A percentile compares a stretch with the other conserved stretches of the same genome.
Conservation (phyloP, 176 grass and related monocot genomes). For the Phoenix roebelenii region DNA sequence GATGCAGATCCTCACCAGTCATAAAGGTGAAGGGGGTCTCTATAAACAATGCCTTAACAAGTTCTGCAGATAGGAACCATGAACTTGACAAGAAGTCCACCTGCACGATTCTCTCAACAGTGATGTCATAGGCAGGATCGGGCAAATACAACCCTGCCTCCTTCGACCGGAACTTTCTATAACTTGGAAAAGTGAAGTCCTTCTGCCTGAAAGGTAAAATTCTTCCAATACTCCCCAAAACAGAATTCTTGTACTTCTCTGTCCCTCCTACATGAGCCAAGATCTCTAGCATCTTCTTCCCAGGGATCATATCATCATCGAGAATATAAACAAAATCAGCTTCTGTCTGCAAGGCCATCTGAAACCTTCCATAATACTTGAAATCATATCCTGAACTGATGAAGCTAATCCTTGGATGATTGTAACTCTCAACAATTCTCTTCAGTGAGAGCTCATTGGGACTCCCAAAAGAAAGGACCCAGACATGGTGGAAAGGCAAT, state of each 20-base stretch:
- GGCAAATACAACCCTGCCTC: conserved; percentile 86
- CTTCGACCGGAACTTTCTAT: conserved; percentile 77
- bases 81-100: conserved; percentile 93
- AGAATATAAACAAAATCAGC: conserved; percentile 83
- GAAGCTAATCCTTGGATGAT: conserved; percentile 83
- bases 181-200: conserved; percentile 90
- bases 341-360: conserved; percentile 88
- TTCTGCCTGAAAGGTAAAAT: conserved; percentile 85
- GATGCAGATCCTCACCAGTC: conserved; percentile 95
- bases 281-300: conserved; percentile 77
- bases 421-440: conserved; percentile 70
- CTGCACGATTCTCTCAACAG: conserved; percentile 70
- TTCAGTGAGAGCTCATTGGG: conserved; percentile 55
- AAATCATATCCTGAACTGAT: conserved; percentile 81
- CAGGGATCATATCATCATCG: conserved; percentile 96
- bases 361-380: conserved; percentile 98
- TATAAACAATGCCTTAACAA: conserved; percentile 85
- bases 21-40: conserved; percentile 84
- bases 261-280: conserved; percentile 78
- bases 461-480: conserved; percentile 88
- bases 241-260: conserved; percentile 75
- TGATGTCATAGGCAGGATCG: conserved; percentile 89
- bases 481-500: conserved; percentile 79
- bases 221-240: conserved; percentile 79
- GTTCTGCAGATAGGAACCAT: conserved; percentile 72